Conservation (phyloP, 2,329 filamentous ascomycete genomes). For the Fusarium buharicum region DNA sequence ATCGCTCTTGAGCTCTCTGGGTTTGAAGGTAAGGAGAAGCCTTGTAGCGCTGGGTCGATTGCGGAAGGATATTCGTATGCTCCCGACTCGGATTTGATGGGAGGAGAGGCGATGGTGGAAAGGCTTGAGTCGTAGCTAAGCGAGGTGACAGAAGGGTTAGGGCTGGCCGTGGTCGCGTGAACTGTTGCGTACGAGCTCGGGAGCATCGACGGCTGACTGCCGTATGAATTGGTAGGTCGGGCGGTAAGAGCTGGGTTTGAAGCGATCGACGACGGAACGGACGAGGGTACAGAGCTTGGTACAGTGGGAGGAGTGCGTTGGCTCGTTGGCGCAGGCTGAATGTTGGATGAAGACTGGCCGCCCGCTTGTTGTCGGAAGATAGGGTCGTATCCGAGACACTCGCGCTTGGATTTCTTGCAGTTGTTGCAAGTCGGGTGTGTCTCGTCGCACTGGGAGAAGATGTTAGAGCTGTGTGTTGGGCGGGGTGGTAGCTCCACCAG, state of each 20-base stretch:
- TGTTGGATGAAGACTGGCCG: slow-evolving; percentile 75
- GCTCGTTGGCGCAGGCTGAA: slow-evolving; percentile 48
- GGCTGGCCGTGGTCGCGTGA: slow-evolving; percentile 48
- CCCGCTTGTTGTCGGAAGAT: slow-evolving; percentile 81
- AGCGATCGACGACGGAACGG: slow-evolving; percentile 42
- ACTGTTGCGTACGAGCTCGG: slow-evolving; percentile 56
- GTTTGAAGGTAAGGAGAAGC: slow-evolving; percentile 38
- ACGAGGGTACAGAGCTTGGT: slow-evolving; percentile 43
- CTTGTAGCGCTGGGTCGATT: slow-evolving; percentile 74
- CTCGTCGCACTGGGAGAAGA: slow-evolving; percentile 80
- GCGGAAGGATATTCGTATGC: slow-evolving; percentile 67
- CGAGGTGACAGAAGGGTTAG: slow-evolving; percentile 46
- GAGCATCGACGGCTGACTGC: slow-evolving; percentile 57
- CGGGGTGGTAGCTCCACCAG: slow-evolving; percentile 38
- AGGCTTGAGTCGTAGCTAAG: slow-evolving; percentile 51
- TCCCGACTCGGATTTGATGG: slow-evolving; percentile 51
- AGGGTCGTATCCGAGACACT: slow-evolving; percentile 86
- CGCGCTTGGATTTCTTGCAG: slow-evolving; percentile 88
- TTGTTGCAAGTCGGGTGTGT: slow-evolving; percentile 91
- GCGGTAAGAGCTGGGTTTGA: slow-evolving; percentile 41
- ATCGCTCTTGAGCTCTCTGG: slow-evolving; percentile 42
- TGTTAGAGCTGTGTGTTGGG: slow-evolving; percentile 42
- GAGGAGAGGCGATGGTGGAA: slow-evolving; percentile 45
- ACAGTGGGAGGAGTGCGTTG: slow-evolving; percentile 51
- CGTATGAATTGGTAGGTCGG: slow-evolving; percentile 55